These are phyloP conservation scores for Xenosphaeropsis pyriputrescens DNA, from an alignment of 2,329 filamentous ascomycete species.

Conservation along the genomic window DNA sequence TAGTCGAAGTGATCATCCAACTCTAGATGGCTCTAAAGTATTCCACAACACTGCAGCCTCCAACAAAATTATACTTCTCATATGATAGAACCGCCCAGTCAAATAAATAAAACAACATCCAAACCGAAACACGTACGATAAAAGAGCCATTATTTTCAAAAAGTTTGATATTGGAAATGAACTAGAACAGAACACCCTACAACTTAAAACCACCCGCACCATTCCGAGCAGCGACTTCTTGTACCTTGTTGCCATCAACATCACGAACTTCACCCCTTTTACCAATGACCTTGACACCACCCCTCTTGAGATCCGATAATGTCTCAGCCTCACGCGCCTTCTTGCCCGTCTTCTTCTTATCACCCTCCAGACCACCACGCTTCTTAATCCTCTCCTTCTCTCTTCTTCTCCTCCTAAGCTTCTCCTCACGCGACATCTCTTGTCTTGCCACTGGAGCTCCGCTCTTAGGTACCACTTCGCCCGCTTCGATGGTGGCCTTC, in stretches of 20 bases:
- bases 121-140: too few relatives aligned
- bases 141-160: too few relatives aligned
- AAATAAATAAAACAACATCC: too few relatives aligned
- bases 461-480: slow-evolving; percentile 64
- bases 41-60: too few relatives aligned
- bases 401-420: slow-evolving; percentile 57
- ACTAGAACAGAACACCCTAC: slow-evolving; percentile 17
- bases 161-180: too few relatives aligned
- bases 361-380: slow-evolving; percentile 34
- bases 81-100: too few relatives aligned
- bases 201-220: slow-evolving; percentile 46
- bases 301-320: slow-evolving; percentile 52
- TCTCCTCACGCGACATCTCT: slow-evolving; percentile 82
- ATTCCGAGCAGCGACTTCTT: slow-evolving; percentile 31
- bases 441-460: slow-evolving; percentile 67
- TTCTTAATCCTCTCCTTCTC: slow-evolving; percentile 79
- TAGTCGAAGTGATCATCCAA: too few relatives aligned
- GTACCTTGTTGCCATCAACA: slow-evolving; percentile 66
- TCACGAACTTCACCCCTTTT: slow-evolving; percentile 77
- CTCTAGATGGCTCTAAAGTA: too few relatives aligned
- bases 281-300: slow-evolving; percentile 82
- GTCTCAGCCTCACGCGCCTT: slow-evolving; percentile 35
- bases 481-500: slow-evolving; percentile 34
- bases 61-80: too few relatives aligned
- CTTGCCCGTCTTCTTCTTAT: slow-evolving; percentile 41